These are phyloP conservation scores for Paraphoma chrysanthemicola DNA, from an alignment of 2,329 filamentous ascomycete species.

Conservation along the genomic window DNA sequence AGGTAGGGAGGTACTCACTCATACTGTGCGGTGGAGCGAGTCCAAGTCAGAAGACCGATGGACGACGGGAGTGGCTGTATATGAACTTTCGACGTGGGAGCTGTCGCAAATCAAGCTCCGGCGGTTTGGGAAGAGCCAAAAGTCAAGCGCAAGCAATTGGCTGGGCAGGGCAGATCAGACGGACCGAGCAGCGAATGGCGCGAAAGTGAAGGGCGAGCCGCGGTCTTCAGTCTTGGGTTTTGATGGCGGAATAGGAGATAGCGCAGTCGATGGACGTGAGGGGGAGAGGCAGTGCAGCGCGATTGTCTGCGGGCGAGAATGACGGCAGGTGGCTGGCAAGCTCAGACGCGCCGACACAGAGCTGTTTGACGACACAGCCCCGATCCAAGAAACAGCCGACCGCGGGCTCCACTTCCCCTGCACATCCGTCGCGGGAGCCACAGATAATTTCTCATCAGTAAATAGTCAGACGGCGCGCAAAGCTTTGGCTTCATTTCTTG, in stretches of 20 bases:
- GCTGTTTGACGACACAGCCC: not conserved
- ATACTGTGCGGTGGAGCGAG: not conserved
- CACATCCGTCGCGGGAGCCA: not conserved
- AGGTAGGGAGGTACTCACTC: constrained; percentile 6
- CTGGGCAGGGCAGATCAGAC: not conserved
- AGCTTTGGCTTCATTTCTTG: not conserved
- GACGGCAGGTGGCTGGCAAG: not conserved
- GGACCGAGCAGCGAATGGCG: not conserved
- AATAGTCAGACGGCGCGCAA: not conserved
- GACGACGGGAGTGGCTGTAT: not conserved
- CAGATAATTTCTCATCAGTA: not conserved
- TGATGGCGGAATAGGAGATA: not conserved
- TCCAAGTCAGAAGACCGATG: not conserved
- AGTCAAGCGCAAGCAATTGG: not conserved
- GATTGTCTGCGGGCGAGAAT: not conserved
- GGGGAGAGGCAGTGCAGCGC: not conserved
- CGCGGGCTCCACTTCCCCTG: not conserved
- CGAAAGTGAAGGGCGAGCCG: not conserved
- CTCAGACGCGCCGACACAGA: not conserved
- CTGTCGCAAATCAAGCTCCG: not conserved
- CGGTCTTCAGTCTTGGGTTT: not conserved
- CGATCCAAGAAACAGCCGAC: not conserved
- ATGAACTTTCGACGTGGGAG: not conserved
- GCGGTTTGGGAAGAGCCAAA: not conserved
- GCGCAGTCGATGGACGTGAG: not conserved